Evolutionary conservation across 2,329 filamentous ascomycete species (phyloP).

Genomic region (Trichoderma gracile): DNA sequence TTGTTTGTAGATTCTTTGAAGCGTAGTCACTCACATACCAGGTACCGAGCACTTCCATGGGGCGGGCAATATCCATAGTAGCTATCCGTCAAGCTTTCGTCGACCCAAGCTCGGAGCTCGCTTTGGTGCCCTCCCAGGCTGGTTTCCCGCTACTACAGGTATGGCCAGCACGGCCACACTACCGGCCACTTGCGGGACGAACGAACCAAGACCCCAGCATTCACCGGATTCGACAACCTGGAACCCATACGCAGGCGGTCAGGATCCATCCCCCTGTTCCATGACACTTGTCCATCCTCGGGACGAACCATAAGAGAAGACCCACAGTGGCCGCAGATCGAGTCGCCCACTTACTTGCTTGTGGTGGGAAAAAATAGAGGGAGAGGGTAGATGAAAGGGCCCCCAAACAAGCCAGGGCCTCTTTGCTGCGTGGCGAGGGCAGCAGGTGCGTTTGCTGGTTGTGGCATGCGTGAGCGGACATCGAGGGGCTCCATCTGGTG

Average conservation of each 20-base stretch:
- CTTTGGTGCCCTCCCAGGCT: constrained; percentile 6
- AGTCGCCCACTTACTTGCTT: constrained; percentile 35
- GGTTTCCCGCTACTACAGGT: constrained; percentile 3
- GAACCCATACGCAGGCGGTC: constrained; percentile 34
- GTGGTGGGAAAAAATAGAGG: constrained; percentile 10
- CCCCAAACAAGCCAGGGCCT: constrained; percentile 20
- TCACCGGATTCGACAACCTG: constrained; percentile 41
- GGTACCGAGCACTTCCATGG: neutral
- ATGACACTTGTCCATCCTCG: constrained; percentile 42
- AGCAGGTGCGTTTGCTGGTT: constrained; percentile 31
- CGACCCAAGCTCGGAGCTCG: neutral
- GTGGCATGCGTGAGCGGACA: constrained; percentile 32
- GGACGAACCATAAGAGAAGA: constrained; percentile 41
- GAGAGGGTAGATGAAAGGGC: neutral
- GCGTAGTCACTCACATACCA: neutral
- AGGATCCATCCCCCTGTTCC: constrained; percentile 35
- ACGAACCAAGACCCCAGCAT: constrained; percentile 39
- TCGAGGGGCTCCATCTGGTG: constrained; percentile 28
- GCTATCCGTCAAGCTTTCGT: constrained; percentile 8
- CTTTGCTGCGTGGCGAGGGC: constrained; percentile 34
- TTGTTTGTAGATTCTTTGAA: neutral
- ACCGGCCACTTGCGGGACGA: constrained; percentile 24
- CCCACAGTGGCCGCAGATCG: constrained; percentile 46
- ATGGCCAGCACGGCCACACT: constrained; percentile 16
- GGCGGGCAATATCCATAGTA: constrained; percentile 3